A percentile compares a stretch with the other conserved stretches of the same genome.
These are phyloP conservation scores for Backusella morwellensis DNA, from an alignment of 192 early-diverging fungal species.

Conservation along the genomic window DNA sequence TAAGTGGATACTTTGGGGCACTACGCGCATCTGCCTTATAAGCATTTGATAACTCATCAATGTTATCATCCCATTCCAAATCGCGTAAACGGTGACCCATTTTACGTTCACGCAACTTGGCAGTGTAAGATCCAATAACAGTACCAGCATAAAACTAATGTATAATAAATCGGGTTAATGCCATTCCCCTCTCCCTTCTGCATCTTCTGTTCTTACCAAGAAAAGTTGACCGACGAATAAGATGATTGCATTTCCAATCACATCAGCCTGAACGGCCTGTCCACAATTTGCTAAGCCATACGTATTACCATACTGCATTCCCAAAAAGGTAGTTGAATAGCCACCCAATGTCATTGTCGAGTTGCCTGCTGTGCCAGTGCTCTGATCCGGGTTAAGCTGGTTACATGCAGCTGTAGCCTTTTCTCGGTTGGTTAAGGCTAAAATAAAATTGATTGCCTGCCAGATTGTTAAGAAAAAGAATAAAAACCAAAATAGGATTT, in stretches of 20 bases:
- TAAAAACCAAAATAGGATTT: conserved; percentile 25
- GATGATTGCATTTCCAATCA: conserved; percentile 23
- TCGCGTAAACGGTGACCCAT: conserved; percentile 30
- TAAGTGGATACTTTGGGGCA: conserved; percentile 26
- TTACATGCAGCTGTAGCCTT: conserved; percentile 9
- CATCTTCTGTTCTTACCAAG: conserved; percentile 13
- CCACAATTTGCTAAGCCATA: conserved; percentile 30
- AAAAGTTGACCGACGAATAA: conserved; percentile 23
- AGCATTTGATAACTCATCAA: conserved; percentile 18
- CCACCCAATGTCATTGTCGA: conserved; percentile 6
- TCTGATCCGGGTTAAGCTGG: neutral
- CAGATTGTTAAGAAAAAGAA: conserved; percentile 19
- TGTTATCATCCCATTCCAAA: conserved; percentile 28
- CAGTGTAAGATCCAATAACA: conserved; percentile 15
- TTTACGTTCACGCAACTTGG: conserved; percentile 18
- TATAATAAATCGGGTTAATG: neutral
- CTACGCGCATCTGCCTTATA: conserved; percentile 16
- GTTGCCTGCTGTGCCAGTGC: neutral
- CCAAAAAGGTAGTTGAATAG: conserved; percentile 21
- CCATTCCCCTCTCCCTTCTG: neutral
- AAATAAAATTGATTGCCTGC: conserved; percentile 23
- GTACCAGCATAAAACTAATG: conserved; percentile 29
- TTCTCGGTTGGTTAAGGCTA: conserved; percentile 17
- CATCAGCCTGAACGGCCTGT: conserved; percentile 28
- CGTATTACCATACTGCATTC: conserved; percentile 24